Conservation (phyloP, 495 filamentous ascomycete species). For the Xylaria telfairii region DNA sequence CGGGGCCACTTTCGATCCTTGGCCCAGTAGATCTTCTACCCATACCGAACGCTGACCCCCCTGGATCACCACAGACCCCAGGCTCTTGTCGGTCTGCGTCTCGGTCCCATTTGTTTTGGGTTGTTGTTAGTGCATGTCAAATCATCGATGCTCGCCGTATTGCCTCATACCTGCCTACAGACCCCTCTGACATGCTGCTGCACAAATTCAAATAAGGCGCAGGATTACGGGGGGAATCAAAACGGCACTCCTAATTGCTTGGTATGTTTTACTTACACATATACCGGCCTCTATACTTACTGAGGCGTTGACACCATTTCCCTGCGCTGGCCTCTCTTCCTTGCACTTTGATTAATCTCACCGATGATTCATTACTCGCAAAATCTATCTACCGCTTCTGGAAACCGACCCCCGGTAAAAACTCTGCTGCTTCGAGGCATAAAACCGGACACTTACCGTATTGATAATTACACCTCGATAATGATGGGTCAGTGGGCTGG, state of each 20-base stretch:
- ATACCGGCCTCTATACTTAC: conserved; percentile 7
- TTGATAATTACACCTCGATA: conserved; percentile 15
- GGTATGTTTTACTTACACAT: conserved; percentile 8
- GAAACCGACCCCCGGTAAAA: conserved; percentile 10
- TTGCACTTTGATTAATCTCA: background rate
- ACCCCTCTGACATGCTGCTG: conserved; percentile 14
- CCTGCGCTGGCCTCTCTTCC: background rate
- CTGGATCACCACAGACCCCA: background rate
- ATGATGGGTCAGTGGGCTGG: background rate
- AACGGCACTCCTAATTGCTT: background rate
- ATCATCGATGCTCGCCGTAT: background rate
- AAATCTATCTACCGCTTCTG: conserved; percentile 9
- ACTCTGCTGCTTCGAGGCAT: background rate
- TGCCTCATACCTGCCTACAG: background rate
- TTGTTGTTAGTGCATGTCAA: conserved; percentile 1
- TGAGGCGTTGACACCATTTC: background rate
- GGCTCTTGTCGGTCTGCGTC: conserved; percentile 9
- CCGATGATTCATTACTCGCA: background rate
- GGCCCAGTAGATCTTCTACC: conserved; percentile 18
- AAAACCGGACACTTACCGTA: background rate
- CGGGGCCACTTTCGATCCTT: conserved; percentile 18
- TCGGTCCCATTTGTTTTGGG: conserved; percentile 23
- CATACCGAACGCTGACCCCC: conserved; percentile 5
- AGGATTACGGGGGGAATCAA: conserved; percentile 10
- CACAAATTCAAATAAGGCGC: background rate